These are phyloP conservation scores for Acanthamoeba sp. DNA, from an alignment of 208 protist species.

Conservation along the genomic window DNA sequence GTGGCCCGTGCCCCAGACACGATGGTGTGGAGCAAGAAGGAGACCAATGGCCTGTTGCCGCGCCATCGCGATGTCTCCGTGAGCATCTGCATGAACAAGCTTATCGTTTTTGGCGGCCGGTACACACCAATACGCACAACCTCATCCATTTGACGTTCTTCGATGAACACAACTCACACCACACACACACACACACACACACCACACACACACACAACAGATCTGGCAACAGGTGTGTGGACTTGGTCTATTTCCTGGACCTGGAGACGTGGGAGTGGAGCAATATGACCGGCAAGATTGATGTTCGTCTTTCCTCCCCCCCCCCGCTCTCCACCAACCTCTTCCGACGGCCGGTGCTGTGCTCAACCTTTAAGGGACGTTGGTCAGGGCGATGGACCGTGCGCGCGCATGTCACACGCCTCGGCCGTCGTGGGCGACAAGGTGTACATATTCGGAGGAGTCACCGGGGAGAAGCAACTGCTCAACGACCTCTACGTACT, in stretches of 20 bases:
- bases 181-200: too few relatives aligned
- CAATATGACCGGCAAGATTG: constrained; percentile 30
- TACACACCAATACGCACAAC: too few relatives aligned
- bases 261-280: constrained; percentile 47
- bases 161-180: too few relatives aligned
- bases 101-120: constrained; percentile 51
- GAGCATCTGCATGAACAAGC: constrained; percentile 36
- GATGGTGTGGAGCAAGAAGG: background rate
- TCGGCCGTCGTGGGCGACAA: constrained; percentile 50
- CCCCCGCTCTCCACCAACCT: too few relatives aligned
- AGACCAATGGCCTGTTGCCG: constrained; percentile 18
- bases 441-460: constrained; percentile 71
- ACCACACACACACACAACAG: constrained; percentile 4
- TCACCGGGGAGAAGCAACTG: constrained; percentile 44
- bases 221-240: background rate
- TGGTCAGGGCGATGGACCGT: constrained; percentile 18
- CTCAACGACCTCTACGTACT: constrained; percentile 64
- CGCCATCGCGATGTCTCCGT: constrained; percentile 61
- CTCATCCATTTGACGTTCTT: background rate
- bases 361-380: too few relatives aligned
- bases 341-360: too few relatives aligned
- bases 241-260: constrained; percentile 58
- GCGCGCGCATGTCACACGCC: constrained; percentile 53
- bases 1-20: constrained; percentile 26
- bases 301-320: background rate